Base-by-base conservation (phyloP, 352 stramenopile genomes). In the Globisporangium barbulae region DNA sequence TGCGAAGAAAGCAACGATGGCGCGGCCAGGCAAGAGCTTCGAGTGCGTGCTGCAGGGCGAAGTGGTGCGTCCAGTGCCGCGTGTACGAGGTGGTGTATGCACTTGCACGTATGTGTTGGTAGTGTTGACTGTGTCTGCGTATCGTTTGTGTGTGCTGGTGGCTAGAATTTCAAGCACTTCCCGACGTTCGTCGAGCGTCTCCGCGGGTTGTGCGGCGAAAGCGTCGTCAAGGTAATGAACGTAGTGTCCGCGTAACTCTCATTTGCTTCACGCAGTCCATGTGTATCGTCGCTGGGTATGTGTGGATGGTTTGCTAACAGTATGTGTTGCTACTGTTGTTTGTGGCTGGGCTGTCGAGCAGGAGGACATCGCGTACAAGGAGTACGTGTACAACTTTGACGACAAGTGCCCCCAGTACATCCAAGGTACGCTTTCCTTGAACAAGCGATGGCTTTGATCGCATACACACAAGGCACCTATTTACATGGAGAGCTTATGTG, bases 361-460 rank as follows among this genome's bases (percentile, higher is more conserved):
- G 80, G 85, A 94, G 63, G 81, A 94, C 37, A 93, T 94, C 30
- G 84, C 85, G 62, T 94, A 86, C 79, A 94, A 94, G 67, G 85
- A 94, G 62, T 94, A 94, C 68, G 83, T 94, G 30, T 94, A 92
- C 79, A 93, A 93, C 69, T 93, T 94, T 61, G 85, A 94, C 61
- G 85, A 91, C 68, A 90, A 93, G 68, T 93, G 83, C 58, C 85
- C 85, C 59, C 84, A 93, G 73, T 93, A 93, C 63, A 93, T 93
- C 53, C 80, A 91, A 74, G 83, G 75, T 78, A 37, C 53, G 53
- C 10, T n/a, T 17, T 13, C 6, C 19, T 28, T 19, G 35, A 7
- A 19, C 0, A n/a, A 33, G 47, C 9, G 4, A 12, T n/a, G 5
- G 22, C 10, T 10, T 7, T 5, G n/a, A 7, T 17, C 21, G 30